Conservation (phyloP, 2,329 filamentous ascomycete species). For the Huntiella abstrusa region DNA sequence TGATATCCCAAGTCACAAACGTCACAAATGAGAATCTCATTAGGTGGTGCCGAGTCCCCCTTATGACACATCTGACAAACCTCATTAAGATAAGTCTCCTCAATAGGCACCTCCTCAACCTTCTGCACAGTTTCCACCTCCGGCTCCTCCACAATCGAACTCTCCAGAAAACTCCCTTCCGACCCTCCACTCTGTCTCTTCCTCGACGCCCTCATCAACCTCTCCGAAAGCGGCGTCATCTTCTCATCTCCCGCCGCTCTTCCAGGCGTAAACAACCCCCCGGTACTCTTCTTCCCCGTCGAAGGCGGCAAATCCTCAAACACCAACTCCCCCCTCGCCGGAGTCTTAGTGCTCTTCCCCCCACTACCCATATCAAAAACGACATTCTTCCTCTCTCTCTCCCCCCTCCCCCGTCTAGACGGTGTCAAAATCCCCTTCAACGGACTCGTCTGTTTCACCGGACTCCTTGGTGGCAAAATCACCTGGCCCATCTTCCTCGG, state of each 20-base stretch:
- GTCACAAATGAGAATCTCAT: conserved; percentile 46
- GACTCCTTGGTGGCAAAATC: conserved; percentile 1
- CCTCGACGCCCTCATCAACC: conserved; percentile 12
- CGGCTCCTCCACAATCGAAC: background rate
- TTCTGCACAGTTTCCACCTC: conserved; percentile 16
- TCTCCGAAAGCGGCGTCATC: conserved; percentile 9
- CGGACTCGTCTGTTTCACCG: conserved; percentile 10
- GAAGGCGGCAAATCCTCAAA: conserved; percentile 33
- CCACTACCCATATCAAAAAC: conserved; percentile 24
- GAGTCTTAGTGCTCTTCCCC: conserved; percentile 13
- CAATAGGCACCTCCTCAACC: conserved; percentile 14
- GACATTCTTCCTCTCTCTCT: conserved; percentile 31
- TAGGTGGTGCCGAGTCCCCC: conserved; percentile 36
- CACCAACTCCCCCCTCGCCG: conserved; percentile 23
- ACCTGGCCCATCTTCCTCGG: background rate
- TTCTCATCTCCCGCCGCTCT: conserved; percentile 2
- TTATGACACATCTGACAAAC: conserved; percentile 38
- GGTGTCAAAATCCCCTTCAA: conserved; percentile 40
- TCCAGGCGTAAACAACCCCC: background rate
- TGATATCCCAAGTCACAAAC: conserved; percentile 44
- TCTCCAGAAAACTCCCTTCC: no score
- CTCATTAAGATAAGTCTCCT: conserved; percentile 29
- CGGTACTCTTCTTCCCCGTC: conserved; percentile 3
- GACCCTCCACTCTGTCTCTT: conserved; percentile 13
- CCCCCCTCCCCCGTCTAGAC: conserved; percentile 22